phyloP scores from a whole-genome alignment of 1,284 basidiomycete species.

The Papiliotrema nemorosa region DNA sequence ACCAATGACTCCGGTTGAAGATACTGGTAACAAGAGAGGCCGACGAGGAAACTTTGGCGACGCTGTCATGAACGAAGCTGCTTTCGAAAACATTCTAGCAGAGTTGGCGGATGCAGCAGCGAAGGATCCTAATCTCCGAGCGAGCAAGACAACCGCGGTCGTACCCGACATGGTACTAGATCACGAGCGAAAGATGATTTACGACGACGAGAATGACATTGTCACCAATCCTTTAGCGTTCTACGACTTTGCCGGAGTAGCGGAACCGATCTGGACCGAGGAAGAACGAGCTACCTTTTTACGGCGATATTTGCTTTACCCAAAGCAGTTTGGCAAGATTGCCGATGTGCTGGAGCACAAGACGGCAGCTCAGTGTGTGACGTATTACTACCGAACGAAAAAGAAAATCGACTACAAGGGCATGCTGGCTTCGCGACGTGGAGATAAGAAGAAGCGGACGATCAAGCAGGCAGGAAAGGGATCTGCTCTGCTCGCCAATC shows the following conservation, averaged over 20 bases:
- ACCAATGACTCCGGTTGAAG: conserved; percentile 32
- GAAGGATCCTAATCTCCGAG: conserved; percentile 83
- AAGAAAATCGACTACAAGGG: conserved; percentile 80
- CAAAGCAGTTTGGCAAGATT: conserved; percentile 84
- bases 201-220: conserved; percentile 79
- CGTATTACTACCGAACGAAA: conserved; percentile 94
- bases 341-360: conserved; percentile 79
- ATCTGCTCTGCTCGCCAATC: conserved; percentile 38
- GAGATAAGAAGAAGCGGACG: conserved; percentile 57
- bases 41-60: conserved; percentile 58
- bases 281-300: conserved; percentile 78
- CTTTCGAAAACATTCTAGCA: conserved; percentile 95
- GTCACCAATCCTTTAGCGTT: conserved; percentile 75
- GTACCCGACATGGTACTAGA: conserved; percentile 90
- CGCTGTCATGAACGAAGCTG: conserved; percentile 87
- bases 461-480: conserved; percentile 39
- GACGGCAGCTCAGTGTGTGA: conserved; percentile 81
- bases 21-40: conserved; percentile 28
- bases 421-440: conserved; percentile 53
- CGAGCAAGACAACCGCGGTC: conserved; percentile 77
- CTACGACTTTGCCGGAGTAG: conserved; percentile 66
- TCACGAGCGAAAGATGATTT: conserved; percentile 58
- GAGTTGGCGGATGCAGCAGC: conserved; percentile 87
- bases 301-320: conserved; percentile 75
- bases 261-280: conserved; percentile 75